Percentiles rank a stretch among this genome's conserved stretches.
Evolutionary conservation across 2,329 filamentous ascomycete genomes (phyloP).

Genomic region (Fusarium ramigenum): DNA sequence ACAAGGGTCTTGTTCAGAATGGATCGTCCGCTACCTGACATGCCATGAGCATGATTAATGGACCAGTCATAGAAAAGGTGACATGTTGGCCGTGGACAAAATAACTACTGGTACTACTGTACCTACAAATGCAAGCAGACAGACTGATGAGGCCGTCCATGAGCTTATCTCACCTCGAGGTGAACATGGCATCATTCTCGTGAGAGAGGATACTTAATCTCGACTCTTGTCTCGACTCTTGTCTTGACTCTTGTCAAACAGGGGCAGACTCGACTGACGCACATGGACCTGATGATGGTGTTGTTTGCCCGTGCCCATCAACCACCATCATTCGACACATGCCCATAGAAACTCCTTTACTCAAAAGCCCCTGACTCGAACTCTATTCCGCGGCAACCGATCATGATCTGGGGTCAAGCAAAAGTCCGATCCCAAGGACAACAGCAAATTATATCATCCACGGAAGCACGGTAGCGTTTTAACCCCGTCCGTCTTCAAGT

Average conservation of each 20-base stretch:
- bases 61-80: conserved; percentile 15
- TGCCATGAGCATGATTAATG: conserved; percentile 6
- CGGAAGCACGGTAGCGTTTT: conserved; percentile 15
- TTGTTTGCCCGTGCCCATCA: conserved; percentile 30
- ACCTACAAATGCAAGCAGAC: not conserved
- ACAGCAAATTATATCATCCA: not conserved
- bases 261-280: conserved; percentile 3
- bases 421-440: not conserved
- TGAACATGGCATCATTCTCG: not conserved
- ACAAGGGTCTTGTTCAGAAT: conserved; percentile 3
- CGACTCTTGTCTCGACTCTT: too few species aligned
- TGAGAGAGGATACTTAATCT: conserved; percentile 5
- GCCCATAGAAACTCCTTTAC: not conserved
- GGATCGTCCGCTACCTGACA: conserved; percentile 23
- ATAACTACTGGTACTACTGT: not conserved
- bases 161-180: conserved; percentile 1
- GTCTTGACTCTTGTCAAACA: not conserved
- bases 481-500: conserved; percentile 2
- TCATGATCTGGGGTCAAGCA: not conserved
- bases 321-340: conserved; percentile 27
- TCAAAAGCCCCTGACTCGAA: not conserved
- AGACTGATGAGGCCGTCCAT: not conserved
- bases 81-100: not conserved
- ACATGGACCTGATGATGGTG: conserved; percentile 33
- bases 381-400: not conserved